Evolutionary conservation across 2,329 filamentous ascomycete species (phyloP).

Genomic region (Fragosphaeria purpurea): DNA sequence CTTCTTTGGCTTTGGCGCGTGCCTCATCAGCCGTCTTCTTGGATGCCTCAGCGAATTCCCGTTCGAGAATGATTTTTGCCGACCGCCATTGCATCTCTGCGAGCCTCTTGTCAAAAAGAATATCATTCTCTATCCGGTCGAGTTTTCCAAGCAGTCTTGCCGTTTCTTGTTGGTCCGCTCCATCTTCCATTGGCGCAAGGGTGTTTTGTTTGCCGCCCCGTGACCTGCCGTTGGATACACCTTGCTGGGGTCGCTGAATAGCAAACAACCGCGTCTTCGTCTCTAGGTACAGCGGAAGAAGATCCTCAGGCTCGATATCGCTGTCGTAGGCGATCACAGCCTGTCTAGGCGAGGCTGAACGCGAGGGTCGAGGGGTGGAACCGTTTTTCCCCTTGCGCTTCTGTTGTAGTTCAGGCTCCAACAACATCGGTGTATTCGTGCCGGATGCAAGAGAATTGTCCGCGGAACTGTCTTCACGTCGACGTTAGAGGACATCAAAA

Average conservation of each 20-base stretch:
- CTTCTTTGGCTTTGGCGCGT: conserved; percentile 8
- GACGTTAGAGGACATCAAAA: not conserved
- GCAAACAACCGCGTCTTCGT: conserved; percentile 60
- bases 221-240: conserved; percentile 12
- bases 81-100: conserved; percentile 58
- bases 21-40: conserved; percentile 29
- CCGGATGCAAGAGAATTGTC: conserved; percentile 42
- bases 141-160: conserved; percentile 65
- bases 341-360: conserved; percentile 29
- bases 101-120: conserved; percentile 59
- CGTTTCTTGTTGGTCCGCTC: conserved; percentile 35
- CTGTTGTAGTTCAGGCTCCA: conserved; percentile 22
- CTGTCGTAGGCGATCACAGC: conserved; percentile 46
- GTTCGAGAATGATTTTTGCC: conserved; percentile 49
- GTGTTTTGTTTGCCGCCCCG: conserved; percentile 24
- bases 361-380: conserved; percentile 17
- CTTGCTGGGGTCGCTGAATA: conserved; percentile 44
- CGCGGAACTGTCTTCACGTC: conserved; percentile 35
- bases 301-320: conserved; percentile 64
- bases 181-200: conserved; percentile 1
- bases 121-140: conserved; percentile 64
- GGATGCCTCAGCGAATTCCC: conserved; percentile 41
- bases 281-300: conserved; percentile 67
- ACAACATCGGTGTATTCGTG: conserved; percentile 36
- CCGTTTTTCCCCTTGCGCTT: conserved; percentile 26